These are phyloP conservation scores for Eutrema heterophyllum DNA, from an alignment of 345 rosid genomes.

Conservation along the genomic window DNA sequence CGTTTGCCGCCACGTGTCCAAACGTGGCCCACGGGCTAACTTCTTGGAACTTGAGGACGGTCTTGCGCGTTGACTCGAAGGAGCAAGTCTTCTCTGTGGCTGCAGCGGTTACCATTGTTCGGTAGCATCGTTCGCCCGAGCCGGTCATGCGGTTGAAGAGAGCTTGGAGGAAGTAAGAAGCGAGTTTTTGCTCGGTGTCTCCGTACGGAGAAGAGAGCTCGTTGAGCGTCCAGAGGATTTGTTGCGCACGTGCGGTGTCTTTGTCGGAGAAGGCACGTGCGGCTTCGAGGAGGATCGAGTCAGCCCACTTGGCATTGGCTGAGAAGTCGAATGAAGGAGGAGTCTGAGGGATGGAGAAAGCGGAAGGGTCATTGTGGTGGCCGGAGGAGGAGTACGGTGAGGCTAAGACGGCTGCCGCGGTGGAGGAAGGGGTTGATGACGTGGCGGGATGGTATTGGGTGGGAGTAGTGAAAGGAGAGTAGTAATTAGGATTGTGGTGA, in stretches of 20 bases:
- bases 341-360: constrained; percentile 47
- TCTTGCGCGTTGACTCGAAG: constrained; percentile 75
- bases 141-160: constrained; percentile 83
- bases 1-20: constrained; percentile 93
- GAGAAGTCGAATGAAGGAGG: constrained; percentile 63
- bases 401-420: constrained; percentile 25
- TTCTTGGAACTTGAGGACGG: constrained; percentile 85
- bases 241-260: constrained; percentile 64
- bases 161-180: constrained; percentile 85
- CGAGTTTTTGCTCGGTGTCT: constrained; percentile 76
- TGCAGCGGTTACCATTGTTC: constrained; percentile 48
- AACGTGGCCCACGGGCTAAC: constrained; percentile 96
- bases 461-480: constrained; percentile 37
- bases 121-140: constrained; percentile 65
- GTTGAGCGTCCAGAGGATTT: constrained; percentile 89
- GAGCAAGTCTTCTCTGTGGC: constrained; percentile 67
- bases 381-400: constrained; percentile 33
- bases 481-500: constrained; percentile 17
- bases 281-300: constrained; percentile 56
- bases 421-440: constrained; percentile 36
- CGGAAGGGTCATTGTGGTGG: constrained; percentile 40
- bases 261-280: constrained; percentile 68
- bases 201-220: constrained; percentile 87
- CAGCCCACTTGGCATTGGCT: constrained; percentile 60
- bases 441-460: constrained; percentile 32